Conservation (phyloP, 352 stramenopile species). For the Stramenopiles sp. region DNA sequence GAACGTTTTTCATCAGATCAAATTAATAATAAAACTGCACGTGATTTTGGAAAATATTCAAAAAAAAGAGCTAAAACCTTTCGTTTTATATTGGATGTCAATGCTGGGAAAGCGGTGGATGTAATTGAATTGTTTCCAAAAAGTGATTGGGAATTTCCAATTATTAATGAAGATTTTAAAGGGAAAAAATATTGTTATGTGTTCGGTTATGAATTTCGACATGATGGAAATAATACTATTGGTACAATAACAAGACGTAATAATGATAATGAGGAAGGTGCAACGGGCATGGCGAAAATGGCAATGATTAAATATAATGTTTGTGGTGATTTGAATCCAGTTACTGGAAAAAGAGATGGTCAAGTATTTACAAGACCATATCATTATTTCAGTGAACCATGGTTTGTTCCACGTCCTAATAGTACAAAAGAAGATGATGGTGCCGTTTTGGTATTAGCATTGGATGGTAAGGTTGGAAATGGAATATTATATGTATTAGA, state of each 20-base stretch:
- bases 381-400: background rate
- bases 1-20: background rate
- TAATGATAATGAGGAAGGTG: background rate
- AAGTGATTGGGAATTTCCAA: background rate
- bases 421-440: background rate
- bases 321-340: background rate
- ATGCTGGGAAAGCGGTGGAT: background rate
- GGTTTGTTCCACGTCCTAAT: background rate
- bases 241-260: too few species aligned
- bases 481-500: background rate
- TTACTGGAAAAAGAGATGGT: background rate
- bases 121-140: background rate
- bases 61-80: background rate
- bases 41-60: background rate
- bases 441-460: background rate
- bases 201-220: background rate
- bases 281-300: background rate
- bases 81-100: background rate
- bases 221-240: too few species aligned
- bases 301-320: conserved; percentile 1
- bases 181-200: background rate
- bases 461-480: background rate
- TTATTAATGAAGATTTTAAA: conserved; percentile 1
- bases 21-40: background rate
- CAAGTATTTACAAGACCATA: background rate